Base-by-base conservation (phyloP, 2,329 filamentous ascomycete genomes). In the Exserohilum rostratum region DNA sequence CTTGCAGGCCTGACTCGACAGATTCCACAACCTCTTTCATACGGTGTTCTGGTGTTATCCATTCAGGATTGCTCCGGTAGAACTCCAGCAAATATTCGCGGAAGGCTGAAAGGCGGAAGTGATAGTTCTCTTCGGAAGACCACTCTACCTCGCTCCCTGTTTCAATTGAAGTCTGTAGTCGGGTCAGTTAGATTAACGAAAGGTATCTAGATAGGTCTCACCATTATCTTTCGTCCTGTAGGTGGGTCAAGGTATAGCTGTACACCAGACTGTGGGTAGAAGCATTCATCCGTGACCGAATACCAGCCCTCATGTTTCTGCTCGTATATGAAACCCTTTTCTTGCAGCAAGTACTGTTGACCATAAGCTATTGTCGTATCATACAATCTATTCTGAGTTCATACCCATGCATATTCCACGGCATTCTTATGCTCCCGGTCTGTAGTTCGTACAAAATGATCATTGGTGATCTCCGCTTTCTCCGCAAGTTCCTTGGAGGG, bases 301-400 rank as follows among this genome's bases (percentile, higher is more conserved):
- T 99, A 99, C 95, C 95, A 99, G 1, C 95, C 95, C 71, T 91
- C 86, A 67, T 98, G 95, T 64, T 89, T 91, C 10, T 87, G 86
- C 68, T 90, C 87, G 76, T 97, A 97, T 49, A 98, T 88, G 57
- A 89, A 87, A 7, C 89, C 89, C 42, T 84, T 82, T 50, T 92
- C 86, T 67, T 88, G 83, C 55, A 99, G 80, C 72, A 92, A 82
- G 61, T 85, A 82, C 82, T 84, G 61, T 54, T 22, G 12, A 43
- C 51, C 29, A 58, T 74, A 63, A 74, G 69, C 61, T 39, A 47
- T 38, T 30, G 7, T 47, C 22, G 20, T 12, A 20, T 31, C n/a
- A 9, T 17, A 42, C 34, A 57, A 46, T 43, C 12, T 17, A 17
- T 18, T n/a, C 20, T 22, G 29, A 30, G 20, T 45, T 25, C 66